Conservation (phyloP, 1,284 basidiomycete species). For the Bondarzewia mesenterica region DNA sequence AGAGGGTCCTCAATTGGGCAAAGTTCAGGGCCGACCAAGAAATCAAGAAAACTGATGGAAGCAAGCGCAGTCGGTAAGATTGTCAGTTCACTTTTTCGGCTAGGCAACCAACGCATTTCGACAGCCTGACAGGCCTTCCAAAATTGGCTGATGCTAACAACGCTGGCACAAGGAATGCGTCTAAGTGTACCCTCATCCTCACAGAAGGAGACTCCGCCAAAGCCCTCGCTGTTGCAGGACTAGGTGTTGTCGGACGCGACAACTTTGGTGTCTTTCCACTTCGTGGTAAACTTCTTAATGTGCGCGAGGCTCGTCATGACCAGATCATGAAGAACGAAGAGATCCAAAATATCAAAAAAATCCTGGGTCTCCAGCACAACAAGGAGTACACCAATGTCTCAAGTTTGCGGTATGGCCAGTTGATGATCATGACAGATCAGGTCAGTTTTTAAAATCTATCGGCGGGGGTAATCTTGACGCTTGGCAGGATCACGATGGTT, state of each 20-base stretch:
- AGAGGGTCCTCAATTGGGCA: conserved; percentile 92
- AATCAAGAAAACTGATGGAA: conserved; percentile 95
- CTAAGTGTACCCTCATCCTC: conserved; percentile 90
- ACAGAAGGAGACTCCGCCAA: conserved; percentile 99
- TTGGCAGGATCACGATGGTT: conserved; percentile 93
- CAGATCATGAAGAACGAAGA: conserved; percentile 98
- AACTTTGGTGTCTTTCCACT: conserved; percentile 97
- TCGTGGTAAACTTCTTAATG: conserved; percentile 95
- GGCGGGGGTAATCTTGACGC: neutral
- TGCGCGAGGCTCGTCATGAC: conserved; percentile 93
- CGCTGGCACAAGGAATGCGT: conserved; percentile 80
- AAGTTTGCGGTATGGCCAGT: conserved; percentile 84
- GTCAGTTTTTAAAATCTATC: conserved; percentile 29
- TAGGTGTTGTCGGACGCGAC: conserved; percentile 93
- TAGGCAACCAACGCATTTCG: conserved; percentile 2
- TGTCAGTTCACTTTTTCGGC: neutral
- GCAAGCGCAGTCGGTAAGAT: conserved; percentile 80
- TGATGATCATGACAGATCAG: conserved; percentile 99
- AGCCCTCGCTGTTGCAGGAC: conserved; percentile 89
- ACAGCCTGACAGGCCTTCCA: conserved; percentile 80
- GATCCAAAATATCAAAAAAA: conserved; percentile 97
- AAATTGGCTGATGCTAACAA: conserved; percentile 98
- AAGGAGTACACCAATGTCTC: conserved; percentile 75
- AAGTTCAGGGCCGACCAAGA: conserved; percentile 96
- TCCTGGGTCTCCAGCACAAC: conserved; percentile 92